Conservation (phyloP, 768 basidiomycete genomes). For the Candolleomyces aberdarensis region DNA sequence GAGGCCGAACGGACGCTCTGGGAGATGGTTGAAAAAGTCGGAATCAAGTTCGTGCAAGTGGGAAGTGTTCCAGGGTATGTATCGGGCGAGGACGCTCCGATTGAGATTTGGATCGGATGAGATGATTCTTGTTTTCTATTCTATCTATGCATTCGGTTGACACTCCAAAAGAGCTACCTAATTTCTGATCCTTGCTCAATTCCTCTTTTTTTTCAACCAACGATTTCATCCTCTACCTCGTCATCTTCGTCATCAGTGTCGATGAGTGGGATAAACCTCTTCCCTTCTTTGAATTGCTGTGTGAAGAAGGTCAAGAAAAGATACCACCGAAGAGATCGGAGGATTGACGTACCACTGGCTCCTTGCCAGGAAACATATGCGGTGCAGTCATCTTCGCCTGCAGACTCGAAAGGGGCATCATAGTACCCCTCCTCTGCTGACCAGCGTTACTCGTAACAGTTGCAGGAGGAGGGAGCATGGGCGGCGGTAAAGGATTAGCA, state of each 20-base stretch:
- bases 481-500: not conserved
- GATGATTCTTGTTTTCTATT: not conserved
- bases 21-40: slow-evolving; percentile 51
- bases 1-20: slow-evolving; percentile 71
- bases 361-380: not conserved
- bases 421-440: not conserved
- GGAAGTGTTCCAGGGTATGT: slow-evolving; percentile 54
- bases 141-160: too few relatives aligned
- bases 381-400: not conserved
- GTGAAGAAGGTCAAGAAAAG: not conserved
- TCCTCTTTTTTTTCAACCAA: slow-evolving; percentile 8
- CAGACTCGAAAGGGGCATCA: too few relatives aligned
- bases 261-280: slow-evolving; percentile 45
- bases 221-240: slow-evolving; percentile 14
- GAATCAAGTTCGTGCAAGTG: slow-evolving; percentile 54
- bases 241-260: slow-evolving; percentile 44
- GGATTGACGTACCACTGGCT: slow-evolving; percentile 14
- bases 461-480: not conserved
- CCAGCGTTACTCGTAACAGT: not conserved
- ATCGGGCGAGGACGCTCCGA: slow-evolving; percentile 41
- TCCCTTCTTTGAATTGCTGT: slow-evolving; percentile 36
- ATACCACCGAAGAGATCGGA: not conserved
- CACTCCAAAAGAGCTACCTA: too few relatives aligned
- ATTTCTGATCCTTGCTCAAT: slow-evolving; percentile 1
- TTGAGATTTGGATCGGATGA: slow-evolving; percentile 69